Base-by-base conservation (phyloP, 2,329 filamentous ascomycete species). In the Alternaria longipes region DNA sequence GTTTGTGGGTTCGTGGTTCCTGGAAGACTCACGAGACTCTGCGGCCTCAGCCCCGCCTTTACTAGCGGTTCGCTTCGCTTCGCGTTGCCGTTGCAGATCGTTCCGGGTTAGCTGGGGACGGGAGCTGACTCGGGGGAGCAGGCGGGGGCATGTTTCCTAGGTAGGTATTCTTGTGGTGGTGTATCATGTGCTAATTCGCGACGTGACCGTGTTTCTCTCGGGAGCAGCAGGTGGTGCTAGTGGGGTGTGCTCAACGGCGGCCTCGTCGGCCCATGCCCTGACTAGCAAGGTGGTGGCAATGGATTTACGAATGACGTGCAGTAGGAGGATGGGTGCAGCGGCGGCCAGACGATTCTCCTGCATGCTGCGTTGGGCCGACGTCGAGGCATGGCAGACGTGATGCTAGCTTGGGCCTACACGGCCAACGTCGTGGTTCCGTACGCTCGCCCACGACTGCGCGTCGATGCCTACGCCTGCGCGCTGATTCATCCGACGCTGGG, bases 401-500 rank as follows among this genome's bases (percentile, higher is more conserved):
- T 54, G 63, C 60, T 32, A 6, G 38, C 38, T 57, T 57, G 55
- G 63, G 62, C 65, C 59, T 62, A 56, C 58, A 63, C 63, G 28
- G 61, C 63, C 63, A 65, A 58, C 55, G 50, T 42, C 60, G 60
- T 58, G 54, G 56, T 16, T 63, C 63, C 64, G 62, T 60, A 57
- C 20, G 20, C 40, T 12, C 14, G 32, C 32, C 28, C 9, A 30
- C 28, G 38, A 36, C 58, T 63, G 63, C 64, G 62, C 62, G 60
- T 60, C 60, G 32, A 52, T 60, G 62, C 59, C 62, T 60, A 57
- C 40, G 40, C 40, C 20, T 36, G 14, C 32, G 12, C 53, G 66
- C 65, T 72, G 70, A 71, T 72, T 69, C 56, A 62, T 62, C 60
- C 59, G 62, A 59, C 63, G 63, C 62, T 63, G 57, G 59, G 54